Base-by-base conservation (phyloP, 2,329 filamentous ascomycete species). In the Amylocarpus encephaloides region DNA sequence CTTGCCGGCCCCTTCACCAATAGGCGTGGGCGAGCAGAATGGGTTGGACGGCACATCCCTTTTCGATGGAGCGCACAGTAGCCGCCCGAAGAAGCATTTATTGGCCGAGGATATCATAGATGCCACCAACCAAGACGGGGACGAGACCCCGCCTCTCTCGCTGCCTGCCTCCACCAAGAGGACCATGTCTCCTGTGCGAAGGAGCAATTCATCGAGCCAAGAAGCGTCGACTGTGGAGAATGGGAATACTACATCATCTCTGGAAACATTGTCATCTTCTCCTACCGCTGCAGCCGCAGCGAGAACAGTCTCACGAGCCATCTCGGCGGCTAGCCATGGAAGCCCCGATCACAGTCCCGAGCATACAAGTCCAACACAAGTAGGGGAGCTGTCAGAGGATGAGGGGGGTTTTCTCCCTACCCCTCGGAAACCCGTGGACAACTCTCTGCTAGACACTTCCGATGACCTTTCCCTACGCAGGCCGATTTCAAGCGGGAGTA, bases 11-110 rank as follows among this genome's bases (percentile, higher is more conserved):
- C 64, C 78, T 5, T 83, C 80, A 6, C 80, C 80, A 11, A 73
- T 82, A 42, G 72, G 59, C 13, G 71, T 33, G 70, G 70, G 29
- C 69, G 73, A 45, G 66, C 58, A 64, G 48, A 58, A 59, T 13
- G 77, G 73, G 43, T 63, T 72, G 49, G 79, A 83, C 67, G 80
- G 83, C 63, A 80, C 78, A 19, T 83, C 73, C 60, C 66, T 81
- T 43, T 82, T 82, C 59, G 79, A 82, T 59, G 65, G 53, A 38
- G 52, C 51, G 32, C 51, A 50, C 43, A 40, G 26, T 34, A 38
- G 40, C 22, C 45, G 42, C 13, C 35, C 46, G n/a, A 45, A 36
- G 11, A 39, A 16, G 18, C 26, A 40, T 22, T 13, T 18, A 11
- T 10, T 5, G 13, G 41, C 26, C 26, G 34, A n/a, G 26, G 22